Conservation (phyloP, 805 yeast genomes). For the Metschnikowia chrysomelidarum region DNA sequence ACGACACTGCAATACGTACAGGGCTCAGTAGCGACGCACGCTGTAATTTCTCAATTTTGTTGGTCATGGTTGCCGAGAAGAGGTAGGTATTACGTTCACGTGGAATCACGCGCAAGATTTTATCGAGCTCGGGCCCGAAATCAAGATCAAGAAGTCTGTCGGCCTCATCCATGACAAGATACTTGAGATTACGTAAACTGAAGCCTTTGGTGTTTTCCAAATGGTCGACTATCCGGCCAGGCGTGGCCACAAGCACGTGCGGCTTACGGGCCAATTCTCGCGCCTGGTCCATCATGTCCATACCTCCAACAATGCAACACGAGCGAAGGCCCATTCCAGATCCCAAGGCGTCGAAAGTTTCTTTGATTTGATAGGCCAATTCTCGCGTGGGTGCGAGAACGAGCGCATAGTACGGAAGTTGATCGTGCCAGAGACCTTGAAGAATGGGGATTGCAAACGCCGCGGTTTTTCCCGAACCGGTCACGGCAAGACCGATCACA, state of each 20-base stretch:
- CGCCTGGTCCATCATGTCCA: slow-evolving; percentile 98
- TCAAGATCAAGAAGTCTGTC: slow-evolving; percentile 94
- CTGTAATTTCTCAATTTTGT: slow-evolving; percentile 90
- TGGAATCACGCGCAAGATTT: slow-evolving; percentile 81
- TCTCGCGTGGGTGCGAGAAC: slow-evolving; percentile 87
- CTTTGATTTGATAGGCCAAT: slow-evolving; percentile 83
- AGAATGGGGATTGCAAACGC: slow-evolving; percentile 96
- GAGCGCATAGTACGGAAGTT: slow-evolving; percentile 83
- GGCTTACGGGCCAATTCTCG: slow-evolving; percentile 92
- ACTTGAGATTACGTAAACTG: slow-evolving; percentile 71
- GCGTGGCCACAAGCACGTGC: slow-evolving; percentile 93
- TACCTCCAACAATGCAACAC: slow-evolving; percentile 92
- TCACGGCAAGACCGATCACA: slow-evolving; percentile 93
- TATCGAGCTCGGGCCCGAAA: slow-evolving; percentile 91
- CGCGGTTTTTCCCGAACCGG: slow-evolving; percentile 98
- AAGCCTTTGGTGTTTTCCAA: slow-evolving; percentile 91
- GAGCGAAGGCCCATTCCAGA: slow-evolving; percentile 88
- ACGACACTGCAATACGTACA: slow-evolving; percentile 85
- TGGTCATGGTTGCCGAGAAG: slow-evolving; percentile 97
- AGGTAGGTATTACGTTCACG: slow-evolving; percentile 78
- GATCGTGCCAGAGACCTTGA: slow-evolving; percentile 87
- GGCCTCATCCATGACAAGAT: slow-evolving; percentile 94
- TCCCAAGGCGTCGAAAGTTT: slow-evolving; percentile 93
- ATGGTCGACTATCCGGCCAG: slow-evolving; percentile 92
- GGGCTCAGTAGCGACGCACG: slow-evolving; percentile 89